Percentiles rank a stretch among this genome's conserved stretches.
Evolutionary conservation across 345 rosid genomes (phyloP).

Genomic region (Balakata baccata): DNA sequence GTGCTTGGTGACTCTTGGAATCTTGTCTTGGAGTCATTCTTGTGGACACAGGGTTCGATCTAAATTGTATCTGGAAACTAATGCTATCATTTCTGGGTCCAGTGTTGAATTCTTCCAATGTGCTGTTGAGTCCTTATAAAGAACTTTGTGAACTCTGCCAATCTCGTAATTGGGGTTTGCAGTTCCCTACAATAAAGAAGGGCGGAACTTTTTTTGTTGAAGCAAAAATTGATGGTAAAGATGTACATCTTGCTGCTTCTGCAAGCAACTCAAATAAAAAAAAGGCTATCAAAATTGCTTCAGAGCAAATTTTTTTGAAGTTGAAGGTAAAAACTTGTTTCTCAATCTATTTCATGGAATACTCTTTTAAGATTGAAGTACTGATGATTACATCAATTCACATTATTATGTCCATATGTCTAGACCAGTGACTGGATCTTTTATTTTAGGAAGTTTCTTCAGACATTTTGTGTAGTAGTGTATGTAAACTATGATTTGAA

Average conservation of each 20-base stretch:
- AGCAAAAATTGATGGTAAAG: constrained; percentile 42
- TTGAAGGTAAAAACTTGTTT: constrained; percentile 55
- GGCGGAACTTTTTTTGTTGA: constrained; percentile 44
- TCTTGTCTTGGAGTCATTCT: constrained; percentile 77
- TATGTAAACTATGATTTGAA: background rate
- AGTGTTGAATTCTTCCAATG: constrained; percentile 47
- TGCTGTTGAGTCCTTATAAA: constrained; percentile 62
- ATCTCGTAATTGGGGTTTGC: constrained; percentile 46
- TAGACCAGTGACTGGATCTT: background rate
- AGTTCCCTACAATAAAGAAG: constrained; percentile 32
- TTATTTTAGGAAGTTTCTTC: background rate
- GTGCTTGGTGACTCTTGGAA: constrained; percentile 90
- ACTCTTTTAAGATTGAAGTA: background rate
- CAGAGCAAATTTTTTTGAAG: constrained; percentile 39
- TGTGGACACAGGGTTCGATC: constrained; percentile 74
- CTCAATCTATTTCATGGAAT: background rate
- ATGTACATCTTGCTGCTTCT: constrained; percentile 36
- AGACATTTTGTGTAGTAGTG: background rate
- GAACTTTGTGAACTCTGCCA: constrained; percentile 74
- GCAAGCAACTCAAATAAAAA: constrained; percentile 51
- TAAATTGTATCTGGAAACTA: constrained; percentile 59
- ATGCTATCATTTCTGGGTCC: constrained; percentile 75
- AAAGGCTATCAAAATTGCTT: constrained; percentile 55
- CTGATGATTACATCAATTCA: background rate
- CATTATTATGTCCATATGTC: background rate